Percentiles rank a stretch among this genome's conserved stretches.
These are phyloP conservation scores for Diospyros kaki DNA, from an alignment of 148 eudicot genomes.

Conservation along the genomic window DNA sequence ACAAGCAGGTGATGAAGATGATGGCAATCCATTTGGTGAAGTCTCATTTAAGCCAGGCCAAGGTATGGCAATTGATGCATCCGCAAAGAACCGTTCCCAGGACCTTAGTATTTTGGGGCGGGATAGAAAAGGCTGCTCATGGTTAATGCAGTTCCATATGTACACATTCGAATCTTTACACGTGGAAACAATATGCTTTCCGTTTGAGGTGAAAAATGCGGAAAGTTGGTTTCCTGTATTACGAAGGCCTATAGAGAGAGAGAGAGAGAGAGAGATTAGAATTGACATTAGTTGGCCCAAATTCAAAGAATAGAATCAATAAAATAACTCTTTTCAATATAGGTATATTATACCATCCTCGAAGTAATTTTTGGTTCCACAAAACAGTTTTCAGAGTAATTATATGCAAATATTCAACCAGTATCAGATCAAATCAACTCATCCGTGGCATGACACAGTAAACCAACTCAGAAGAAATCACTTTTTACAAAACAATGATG, in stretches of 20 bases:
- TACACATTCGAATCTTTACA: conserved; percentile 75
- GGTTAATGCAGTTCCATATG: conserved; percentile 57
- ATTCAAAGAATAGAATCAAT: not conserved
- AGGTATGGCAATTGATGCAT: conserved; percentile 68
- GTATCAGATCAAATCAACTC: not conserved
- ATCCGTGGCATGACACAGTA: not conserved
- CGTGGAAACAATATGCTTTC: conserved; percentile 73
- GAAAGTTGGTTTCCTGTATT: conserved; percentile 51
- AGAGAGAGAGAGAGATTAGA: not conserved
- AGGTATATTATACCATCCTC: not conserved
- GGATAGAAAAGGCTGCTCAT: conserved; percentile 19
- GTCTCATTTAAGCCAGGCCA: conserved; percentile 62
- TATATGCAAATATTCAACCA: not conserved
- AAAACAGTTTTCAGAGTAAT: not conserved
- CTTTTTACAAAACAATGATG: not conserved
- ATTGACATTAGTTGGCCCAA: not conserved
- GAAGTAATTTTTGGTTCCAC: not conserved
- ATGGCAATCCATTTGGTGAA: conserved; percentile 17
- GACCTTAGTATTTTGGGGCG: conserved; percentile 46
- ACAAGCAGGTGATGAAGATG: conserved; percentile 37
- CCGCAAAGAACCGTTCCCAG: conserved; percentile 62
- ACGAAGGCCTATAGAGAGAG: conserved; percentile 39
- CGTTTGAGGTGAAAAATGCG: conserved; percentile 75
- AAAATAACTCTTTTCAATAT: not conserved
- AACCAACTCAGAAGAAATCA: not conserved